Percentiles rank a stretch among this genome's conserved stretches.
Evolutionary conservation across 768 basidiomycete genomes (phyloP).

Genomic region (Phanerodontia chrysosporium): DNA sequence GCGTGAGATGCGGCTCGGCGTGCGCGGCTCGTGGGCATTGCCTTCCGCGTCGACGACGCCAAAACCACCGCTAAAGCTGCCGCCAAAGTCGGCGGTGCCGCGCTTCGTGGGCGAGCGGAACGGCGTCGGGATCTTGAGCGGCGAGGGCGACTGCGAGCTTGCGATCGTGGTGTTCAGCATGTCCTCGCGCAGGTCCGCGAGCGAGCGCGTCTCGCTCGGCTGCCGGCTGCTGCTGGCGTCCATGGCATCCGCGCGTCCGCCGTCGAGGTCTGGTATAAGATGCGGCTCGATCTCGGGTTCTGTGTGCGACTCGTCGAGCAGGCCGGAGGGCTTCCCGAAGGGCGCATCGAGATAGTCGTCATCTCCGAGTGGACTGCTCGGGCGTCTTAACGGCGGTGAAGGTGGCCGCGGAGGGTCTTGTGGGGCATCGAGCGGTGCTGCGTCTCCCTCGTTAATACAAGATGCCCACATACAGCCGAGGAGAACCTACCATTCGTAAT

Average conservation of each 20-base stretch:
- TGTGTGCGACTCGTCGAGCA: not conserved
- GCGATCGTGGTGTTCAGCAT: conserved; percentile 39
- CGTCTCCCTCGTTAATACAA: not conserved
- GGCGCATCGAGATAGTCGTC: not conserved
- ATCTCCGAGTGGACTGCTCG: not conserved
- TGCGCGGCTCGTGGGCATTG: conserved; percentile 28
- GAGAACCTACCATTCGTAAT: conserved; percentile 41
- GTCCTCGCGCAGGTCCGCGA: conserved; percentile 18
- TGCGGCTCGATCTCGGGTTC: not conserved
- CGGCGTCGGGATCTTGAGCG: conserved; percentile 29
- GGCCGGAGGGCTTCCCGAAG: not conserved
- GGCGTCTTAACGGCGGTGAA: not conserved
- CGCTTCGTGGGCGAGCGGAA: conserved; percentile 12
- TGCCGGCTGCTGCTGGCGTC: not conserved
- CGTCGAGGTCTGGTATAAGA: not conserved
- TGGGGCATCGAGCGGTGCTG: not conserved
- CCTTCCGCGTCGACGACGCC: not conserved
- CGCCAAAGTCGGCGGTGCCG: not conserved
- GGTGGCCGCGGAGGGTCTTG: not conserved
- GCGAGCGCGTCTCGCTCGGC: not conserved
- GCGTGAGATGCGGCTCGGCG: conserved; percentile 29
- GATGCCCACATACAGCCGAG: not conserved
- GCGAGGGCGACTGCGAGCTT: conserved; percentile 51
- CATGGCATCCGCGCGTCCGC: not conserved
- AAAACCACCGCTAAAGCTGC: not conserved